phyloP scores from a whole-genome alignment of 139 green algal genomes.

The Tetradesmus obliquus region DNA sequence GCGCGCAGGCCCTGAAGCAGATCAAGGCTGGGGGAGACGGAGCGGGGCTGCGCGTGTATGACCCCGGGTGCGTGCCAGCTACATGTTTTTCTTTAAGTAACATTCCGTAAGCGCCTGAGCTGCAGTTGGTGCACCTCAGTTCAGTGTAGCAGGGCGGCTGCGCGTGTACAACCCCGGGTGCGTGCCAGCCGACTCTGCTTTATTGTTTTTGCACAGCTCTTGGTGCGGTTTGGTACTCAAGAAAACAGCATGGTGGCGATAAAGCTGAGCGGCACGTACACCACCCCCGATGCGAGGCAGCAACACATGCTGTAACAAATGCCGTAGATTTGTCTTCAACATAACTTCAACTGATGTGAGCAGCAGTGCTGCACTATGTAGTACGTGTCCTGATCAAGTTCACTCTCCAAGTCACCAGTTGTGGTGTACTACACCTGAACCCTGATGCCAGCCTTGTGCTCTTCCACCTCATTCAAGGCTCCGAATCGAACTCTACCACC shows the following conservation, averaged over 20 bases:
- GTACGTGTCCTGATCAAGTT: too few species aligned
- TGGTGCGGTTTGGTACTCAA: background rate
- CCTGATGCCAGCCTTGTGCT: too few species aligned
- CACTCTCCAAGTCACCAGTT: too few species aligned
- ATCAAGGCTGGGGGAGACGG: conserved; percentile 90
- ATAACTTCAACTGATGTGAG: too few species aligned
- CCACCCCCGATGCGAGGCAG: too few species aligned
- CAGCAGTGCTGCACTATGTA: too few species aligned
- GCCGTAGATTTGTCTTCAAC: too few species aligned
- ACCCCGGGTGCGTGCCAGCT: conserved; percentile 74
- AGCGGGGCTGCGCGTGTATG: conserved; percentile 84
- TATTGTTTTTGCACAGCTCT: background rate
- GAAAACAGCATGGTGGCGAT: background rate
- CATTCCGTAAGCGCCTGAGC: background rate
- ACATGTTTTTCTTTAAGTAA: background rate
- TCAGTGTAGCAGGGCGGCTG: background rate
- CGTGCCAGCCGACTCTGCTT: conserved; percentile 91
- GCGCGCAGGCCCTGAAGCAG: conserved; percentile 86
- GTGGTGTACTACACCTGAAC: too few species aligned
- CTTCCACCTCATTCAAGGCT: too few species aligned
- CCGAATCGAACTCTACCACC: too few species aligned
- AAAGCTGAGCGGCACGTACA: too few species aligned
- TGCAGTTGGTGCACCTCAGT: conserved; percentile 52
- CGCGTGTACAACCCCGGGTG: conserved; percentile 58
- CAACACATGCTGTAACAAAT: too few species aligned